These are phyloP conservation scores for Hippophae gyantsensis DNA, from an alignment of 306 rosid genomes.

Conservation along the genomic window DNA sequence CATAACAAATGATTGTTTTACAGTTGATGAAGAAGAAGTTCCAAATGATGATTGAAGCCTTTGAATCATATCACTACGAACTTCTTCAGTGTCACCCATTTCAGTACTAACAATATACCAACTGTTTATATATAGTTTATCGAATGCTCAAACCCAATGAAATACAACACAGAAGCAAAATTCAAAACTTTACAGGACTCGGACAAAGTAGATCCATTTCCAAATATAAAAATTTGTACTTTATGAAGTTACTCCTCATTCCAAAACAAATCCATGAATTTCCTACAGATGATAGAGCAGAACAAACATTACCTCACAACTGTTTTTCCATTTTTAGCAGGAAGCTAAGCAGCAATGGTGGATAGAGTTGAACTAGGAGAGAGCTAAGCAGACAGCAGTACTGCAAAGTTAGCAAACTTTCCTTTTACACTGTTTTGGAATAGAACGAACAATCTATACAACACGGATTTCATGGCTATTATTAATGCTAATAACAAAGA, in stretches of 20 bases:
- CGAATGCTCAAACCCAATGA: not conserved
- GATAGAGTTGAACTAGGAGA: too few species aligned
- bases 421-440: constrained; percentile 11
- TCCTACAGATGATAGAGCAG: too few species aligned
- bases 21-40: constrained; percentile 47
- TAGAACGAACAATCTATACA: constrained; percentile 22
- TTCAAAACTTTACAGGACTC: not conserved
- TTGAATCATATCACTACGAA: constrained; percentile 43
- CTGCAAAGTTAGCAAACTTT: not conserved
- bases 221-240: too few species aligned
- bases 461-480: constrained; percentile 62
- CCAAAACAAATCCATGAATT: too few species aligned
- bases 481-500: constrained; percentile 18
- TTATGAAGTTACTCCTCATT: too few species aligned
- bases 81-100: constrained; percentile 79
- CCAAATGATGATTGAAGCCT: constrained; percentile 65
- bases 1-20: constrained; percentile 45
- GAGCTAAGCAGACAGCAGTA: too few species aligned
- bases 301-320: too few species aligned
- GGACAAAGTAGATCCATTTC: too few species aligned
- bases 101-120: not conserved
- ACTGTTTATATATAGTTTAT: too few species aligned
- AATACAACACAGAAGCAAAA: not conserved
- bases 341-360: too few species aligned
- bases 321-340: too few species aligned